These are phyloP conservation scores for Trichoderma sp. DNA, from an alignment of 2,329 filamentous ascomycete genomes.

Conservation along the genomic window DNA sequence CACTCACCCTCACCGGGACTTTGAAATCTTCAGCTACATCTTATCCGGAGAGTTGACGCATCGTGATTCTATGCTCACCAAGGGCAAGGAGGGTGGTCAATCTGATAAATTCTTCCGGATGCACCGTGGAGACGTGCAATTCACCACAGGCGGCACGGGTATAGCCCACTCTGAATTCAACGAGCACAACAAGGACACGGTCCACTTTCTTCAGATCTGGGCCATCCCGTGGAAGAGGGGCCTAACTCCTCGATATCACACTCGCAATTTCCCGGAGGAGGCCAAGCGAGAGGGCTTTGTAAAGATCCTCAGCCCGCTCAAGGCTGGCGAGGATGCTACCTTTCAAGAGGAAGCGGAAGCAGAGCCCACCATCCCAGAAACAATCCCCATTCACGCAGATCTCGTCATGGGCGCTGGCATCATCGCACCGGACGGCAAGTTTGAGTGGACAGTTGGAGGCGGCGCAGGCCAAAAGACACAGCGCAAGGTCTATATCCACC, in stretches of 20 bases:
- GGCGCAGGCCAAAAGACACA: slow-evolving; percentile 50
- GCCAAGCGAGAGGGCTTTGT: slow-evolving; percentile 70
- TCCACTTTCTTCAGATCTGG: slow-evolving; percentile 90
- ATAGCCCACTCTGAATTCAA: slow-evolving; percentile 83
- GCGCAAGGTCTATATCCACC: slow-evolving; percentile 75
- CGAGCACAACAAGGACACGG: slow-evolving; percentile 66
- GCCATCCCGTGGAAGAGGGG: slow-evolving; percentile 73
- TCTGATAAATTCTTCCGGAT: slow-evolving; percentile 68
- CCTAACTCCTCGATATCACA: slow-evolving; percentile 74
- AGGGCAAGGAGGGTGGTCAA: slow-evolving; percentile 57
- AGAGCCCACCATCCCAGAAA: slow-evolving; percentile 58
- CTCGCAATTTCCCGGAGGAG: slow-evolving; percentile 68
- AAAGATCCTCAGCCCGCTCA: slow-evolving; percentile 72
- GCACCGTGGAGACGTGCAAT: slow-evolving; percentile 80
- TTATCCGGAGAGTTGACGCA: slow-evolving; percentile 84
- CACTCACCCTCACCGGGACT: slow-evolving; percentile 80
- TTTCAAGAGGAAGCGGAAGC: slow-evolving; percentile 62
- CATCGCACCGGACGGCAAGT: slow-evolving; percentile 61
- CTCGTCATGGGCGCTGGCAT: slow-evolving; percentile 79
- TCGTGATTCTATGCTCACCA: slow-evolving; percentile 79
- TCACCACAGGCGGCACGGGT: slow-evolving; percentile 81
- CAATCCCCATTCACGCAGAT: slow-evolving; percentile 82
- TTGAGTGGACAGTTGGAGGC: slow-evolving; percentile 70
- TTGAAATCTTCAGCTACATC: slow-evolving; percentile 88
- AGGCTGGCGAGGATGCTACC: slow-evolving; percentile 62